Base-by-base conservation (phyloP, 2,329 filamentous ascomycete genomes). In the Gliomastix tumulicola region DNA sequence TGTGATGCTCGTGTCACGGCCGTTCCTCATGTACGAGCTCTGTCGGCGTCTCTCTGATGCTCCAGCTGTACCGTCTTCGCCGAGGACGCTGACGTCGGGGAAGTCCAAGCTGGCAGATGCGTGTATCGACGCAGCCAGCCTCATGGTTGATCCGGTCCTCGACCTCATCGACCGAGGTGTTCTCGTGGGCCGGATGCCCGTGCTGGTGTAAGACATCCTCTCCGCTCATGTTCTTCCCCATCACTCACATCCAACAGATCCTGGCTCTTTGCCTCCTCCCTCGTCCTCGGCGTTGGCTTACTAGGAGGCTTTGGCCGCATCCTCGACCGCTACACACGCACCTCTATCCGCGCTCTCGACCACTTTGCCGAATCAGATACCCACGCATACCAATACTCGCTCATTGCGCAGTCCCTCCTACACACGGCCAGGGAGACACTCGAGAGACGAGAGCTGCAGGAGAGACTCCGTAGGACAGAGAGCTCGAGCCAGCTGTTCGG, bases 11-110 rank as follows among this genome's bases (percentile, higher is more conserved):
- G 69, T 75, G 0, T 71, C 71, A 0, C 56, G 71, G 2, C 71
- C 71, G 0, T 76, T 76, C 35, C 56, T 76, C 7, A 74, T 75
- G 69, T 73, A 71, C 34, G 71, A 75, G 47, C 54, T 75, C 4
- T 67, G 62, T 35, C 60, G 61, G 20, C 57, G 71, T 0, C 43
- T 74, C 5, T 59, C 62, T 0, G 65, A 68, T 9, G 51, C 45
- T 5, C 42, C 53, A 0, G 22, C 45, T n/a, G 40, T 39, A 1
- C 39, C 44, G 19, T 45, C 48, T 16, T 21, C 28, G 17, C 20
- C 33, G 21, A 13, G 25, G 13, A 45, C 46, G 16, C 34, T 56
- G 38, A 48, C 51, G 6, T 65, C 66, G 0, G 67, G 66, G 2
- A 70, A 69, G 43, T 63, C 66, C 0, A 72, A 65, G 41, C 51